These are phyloP conservation scores for Agaricus blazei DNA, from an alignment of 768 basidiomycete genomes.

Conservation along the genomic window DNA sequence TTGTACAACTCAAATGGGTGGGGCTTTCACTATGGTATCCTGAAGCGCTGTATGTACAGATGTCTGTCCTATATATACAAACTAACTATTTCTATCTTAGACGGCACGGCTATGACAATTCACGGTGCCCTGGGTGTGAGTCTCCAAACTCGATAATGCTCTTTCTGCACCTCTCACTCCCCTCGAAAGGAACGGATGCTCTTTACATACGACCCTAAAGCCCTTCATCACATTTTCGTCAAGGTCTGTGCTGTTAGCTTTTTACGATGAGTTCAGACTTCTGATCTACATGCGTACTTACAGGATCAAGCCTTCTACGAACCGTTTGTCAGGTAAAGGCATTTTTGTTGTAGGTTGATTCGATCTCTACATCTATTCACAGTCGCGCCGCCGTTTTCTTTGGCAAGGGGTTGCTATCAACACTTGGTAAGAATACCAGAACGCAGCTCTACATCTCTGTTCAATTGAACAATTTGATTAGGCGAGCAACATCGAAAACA, in stretches of 20 bases:
- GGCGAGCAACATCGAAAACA: constrained; percentile 18
- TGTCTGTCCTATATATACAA: not conserved
- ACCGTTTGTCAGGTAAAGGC: constrained; percentile 20
- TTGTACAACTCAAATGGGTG: constrained; percentile 28
- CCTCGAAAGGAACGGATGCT: not conserved
- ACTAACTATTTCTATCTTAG: constrained; percentile 11
- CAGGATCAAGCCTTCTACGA: constrained; percentile 28
- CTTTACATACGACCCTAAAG: constrained; percentile 32
- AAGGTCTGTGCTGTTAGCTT: constrained; percentile 23
- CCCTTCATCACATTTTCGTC: constrained; percentile 38
- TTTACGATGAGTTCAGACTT: not conserved
- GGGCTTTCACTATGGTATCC: constrained; percentile 31
- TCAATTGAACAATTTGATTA: not conserved
- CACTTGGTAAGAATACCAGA: constrained; percentile 14
- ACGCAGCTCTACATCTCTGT: not conserved
- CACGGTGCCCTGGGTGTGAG: constrained; percentile 29
- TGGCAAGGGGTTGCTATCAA: constrained; percentile 18
- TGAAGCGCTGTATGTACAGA: constrained; percentile 23
- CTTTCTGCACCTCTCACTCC: too few species aligned
- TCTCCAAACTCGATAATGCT: not conserved
- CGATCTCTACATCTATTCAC: not conserved
- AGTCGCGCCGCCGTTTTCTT: constrained; percentile 17
- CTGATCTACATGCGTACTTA: not conserved
- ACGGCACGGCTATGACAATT: constrained; percentile 27
- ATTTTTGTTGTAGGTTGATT: not conserved